Evolutionary conservation across 108 stramenopile genomes (phyloP), one percentile per base, ranked within the genome.

Genomic region (Cylindrotheca closterium): DNA sequence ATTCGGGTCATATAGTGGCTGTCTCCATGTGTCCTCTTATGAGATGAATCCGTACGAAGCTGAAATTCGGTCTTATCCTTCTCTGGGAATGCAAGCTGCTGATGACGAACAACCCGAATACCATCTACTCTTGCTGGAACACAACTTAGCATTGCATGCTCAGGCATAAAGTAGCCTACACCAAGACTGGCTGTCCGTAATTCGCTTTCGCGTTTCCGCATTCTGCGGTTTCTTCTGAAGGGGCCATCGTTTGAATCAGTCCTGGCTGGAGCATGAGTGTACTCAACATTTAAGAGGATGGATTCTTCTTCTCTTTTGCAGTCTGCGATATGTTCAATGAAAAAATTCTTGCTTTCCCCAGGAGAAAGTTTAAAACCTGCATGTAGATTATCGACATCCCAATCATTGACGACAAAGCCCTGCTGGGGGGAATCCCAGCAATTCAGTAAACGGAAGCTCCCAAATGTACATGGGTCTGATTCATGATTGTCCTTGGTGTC

Each of bases 261-360:
- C n/a, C n/a, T n/a, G n/a, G n/a, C n/a, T n/a, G n/a, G n/a, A n/a
- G n/a, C n/a, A 33, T 26, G 15, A 15, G 26, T 62, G 56, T 55
- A 55, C 37, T 79, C 84, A 31, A 86, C 68, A 3, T 75, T 73
- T 10, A 89, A 46, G 2, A 82, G 68, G 29, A 83, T 61, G 51
- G 73, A 90, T 8, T 86, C 82, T n/a, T 79, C 53, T 33, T 60
- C 71, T 48, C 60, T 70, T 12, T 57, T 65, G 32, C 90, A 92
- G 55, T 84, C 83, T n/a, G 87, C 74, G 29, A 60, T 49, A 47
- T 88, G 81, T 55, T 87, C 71, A 42, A 92, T 60, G 54, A 74
- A 87, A 30, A 92, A 65, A 3, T 81, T 74, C 15, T 51, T 64
- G 42, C 78, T 88, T 60, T 84, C 67, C 7, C 84, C 86, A n/a